Evolutionary conservation across 805 yeast species (phyloP).

Genomic region (Schwanniomyces sp.): DNA sequence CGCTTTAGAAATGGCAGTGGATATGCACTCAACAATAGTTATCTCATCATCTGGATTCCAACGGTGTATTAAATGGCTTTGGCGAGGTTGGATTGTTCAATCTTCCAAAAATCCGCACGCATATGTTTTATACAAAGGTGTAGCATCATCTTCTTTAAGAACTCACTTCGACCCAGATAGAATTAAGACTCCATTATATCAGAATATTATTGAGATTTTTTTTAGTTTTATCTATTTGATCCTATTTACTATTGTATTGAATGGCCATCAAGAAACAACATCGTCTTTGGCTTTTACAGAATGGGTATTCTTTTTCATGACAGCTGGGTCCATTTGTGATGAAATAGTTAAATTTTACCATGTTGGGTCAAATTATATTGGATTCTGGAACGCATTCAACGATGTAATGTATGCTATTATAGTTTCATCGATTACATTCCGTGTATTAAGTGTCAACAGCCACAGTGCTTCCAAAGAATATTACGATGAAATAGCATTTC

Average conservation of each 20-base stretch:
- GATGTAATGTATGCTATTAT: constrained; percentile 64
- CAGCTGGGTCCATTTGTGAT: constrained; percentile 65
- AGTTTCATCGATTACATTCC: constrained; percentile 50
- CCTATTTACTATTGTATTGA: constrained; percentile 63
- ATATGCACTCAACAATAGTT: constrained; percentile 74
- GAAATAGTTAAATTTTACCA: constrained; percentile 72
- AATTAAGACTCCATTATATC: constrained; percentile 82
- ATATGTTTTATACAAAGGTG: constrained; percentile 63
- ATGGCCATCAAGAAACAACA: constrained; percentile 47
- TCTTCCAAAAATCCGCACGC: constrained; percentile 66
- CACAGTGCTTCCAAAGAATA: constrained; percentile 19
- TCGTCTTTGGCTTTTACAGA: constrained; percentile 47
- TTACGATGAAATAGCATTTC: constrained; percentile 60
- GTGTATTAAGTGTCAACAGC: constrained; percentile 43
- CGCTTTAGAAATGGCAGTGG: constrained; percentile 84
- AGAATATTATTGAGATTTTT: constrained; percentile 67
- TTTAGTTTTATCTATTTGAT: constrained; percentile 63
- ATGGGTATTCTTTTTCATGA: constrained; percentile 58
- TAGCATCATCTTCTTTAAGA: constrained; percentile 51
- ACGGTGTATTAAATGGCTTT: constrained; percentile 82
- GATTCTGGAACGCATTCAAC: constrained; percentile 80
- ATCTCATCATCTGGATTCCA: constrained; percentile 83
- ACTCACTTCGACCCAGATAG: constrained; percentile 80
- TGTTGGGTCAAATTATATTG: constrained; percentile 69
- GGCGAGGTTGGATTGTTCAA: constrained; percentile 93